phyloP scores from a whole-genome alignment of 768 basidiomycete species.

The Tricholoma saponaceum region DNA sequence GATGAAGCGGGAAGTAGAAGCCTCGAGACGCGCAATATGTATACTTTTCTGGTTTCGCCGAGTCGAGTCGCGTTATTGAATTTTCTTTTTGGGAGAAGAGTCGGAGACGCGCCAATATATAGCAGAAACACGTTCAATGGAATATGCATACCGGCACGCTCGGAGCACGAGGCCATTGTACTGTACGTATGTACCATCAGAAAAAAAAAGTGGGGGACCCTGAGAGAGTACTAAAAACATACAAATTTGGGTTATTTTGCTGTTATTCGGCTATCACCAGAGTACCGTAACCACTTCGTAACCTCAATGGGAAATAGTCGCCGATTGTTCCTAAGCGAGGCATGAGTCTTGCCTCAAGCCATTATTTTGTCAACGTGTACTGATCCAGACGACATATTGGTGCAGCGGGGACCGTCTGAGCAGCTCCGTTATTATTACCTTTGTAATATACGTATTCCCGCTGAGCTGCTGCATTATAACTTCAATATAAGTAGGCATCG shows the following conservation, averaged over 20 bases:
- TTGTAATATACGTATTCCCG: background rate
- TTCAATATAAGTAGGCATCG: too few relatives aligned
- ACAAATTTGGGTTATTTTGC: too few relatives aligned
- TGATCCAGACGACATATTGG: background rate
- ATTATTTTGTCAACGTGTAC: background rate
- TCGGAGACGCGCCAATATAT: conserved; percentile 11
- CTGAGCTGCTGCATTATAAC: background rate
- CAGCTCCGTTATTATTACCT: background rate
- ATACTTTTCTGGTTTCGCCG: conserved; percentile 1
- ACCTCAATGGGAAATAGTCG: conserved; percentile 12
- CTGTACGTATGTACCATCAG: conserved; percentile 11
- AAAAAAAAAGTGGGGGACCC: conserved; percentile 17
- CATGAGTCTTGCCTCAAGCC: conserved; percentile 10
- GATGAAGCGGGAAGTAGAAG: conserved; percentile 7
- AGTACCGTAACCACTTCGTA: too few relatives aligned
- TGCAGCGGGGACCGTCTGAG: background rate
- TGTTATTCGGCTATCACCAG: conserved; percentile 1
- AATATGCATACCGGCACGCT: conserved; percentile 7
- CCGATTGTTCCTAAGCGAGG: conserved; percentile 12
- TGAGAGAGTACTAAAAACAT: conserved; percentile 7
- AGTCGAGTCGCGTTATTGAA: background rate
- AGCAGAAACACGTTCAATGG: conserved; percentile 5
- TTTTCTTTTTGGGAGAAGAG: too few relatives aligned
- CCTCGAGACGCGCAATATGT: conserved; percentile 1
- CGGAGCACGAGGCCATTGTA: conserved; percentile 13